phyloP scores from a whole-genome alignment of 1,284 basidiomycete species.

The Ustilago cynodontis region DNA sequence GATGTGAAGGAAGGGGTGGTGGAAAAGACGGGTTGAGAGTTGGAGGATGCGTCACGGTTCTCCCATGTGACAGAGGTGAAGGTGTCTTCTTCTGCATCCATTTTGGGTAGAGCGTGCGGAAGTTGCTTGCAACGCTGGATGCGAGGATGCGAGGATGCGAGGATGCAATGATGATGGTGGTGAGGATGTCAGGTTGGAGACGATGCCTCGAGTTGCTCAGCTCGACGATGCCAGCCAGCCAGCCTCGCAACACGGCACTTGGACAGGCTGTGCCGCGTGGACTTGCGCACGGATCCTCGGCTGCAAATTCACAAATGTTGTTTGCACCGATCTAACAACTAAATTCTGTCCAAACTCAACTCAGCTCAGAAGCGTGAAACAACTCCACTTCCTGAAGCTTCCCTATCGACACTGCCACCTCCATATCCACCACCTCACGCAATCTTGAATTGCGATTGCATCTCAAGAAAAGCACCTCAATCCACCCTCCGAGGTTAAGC shows the following conservation, averaged over 20 bases:
- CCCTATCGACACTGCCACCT: not conserved
- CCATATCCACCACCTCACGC: no score
- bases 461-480: no score
- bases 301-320: no score
- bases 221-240: no score
- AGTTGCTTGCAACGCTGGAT: no score
- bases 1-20: constrained; percentile 24
- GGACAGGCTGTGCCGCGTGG: constrained; percentile 7
- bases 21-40: constrained; percentile 42
- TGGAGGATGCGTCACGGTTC: constrained; percentile 32
- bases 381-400: not conserved
- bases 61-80: constrained; percentile 67
- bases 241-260: no score
- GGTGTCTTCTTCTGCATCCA: constrained; percentile 57
- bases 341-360: no score
- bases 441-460: no score
- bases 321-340: not conserved
- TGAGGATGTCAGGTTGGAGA: no score
- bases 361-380: not conserved
- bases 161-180: not conserved
- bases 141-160: no score
- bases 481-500: not conserved
- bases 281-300: constrained; percentile 33
- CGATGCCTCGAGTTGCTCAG: no score
- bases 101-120: not conserved